Base-by-base conservation (phyloP, 257 asterid genomes). In the Fraxinus pennsylvanica region DNA sequence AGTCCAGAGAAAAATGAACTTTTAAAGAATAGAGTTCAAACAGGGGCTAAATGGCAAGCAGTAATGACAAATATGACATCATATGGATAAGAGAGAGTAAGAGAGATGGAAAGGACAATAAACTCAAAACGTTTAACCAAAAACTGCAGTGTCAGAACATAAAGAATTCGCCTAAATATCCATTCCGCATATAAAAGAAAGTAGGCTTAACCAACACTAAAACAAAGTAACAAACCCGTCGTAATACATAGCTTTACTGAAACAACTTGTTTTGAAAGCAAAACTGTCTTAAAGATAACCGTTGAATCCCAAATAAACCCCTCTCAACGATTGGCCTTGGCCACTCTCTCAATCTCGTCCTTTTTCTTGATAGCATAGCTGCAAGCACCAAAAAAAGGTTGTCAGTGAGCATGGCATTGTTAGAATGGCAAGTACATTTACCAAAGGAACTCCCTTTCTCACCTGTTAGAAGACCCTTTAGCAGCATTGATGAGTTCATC, bases 291-390 rank as follows among this genome's bases (percentile, higher is more conserved):
- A 3, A 63, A 10, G 29, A 27, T 0, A 27, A 63, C 33, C 13
- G 32, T 22, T 3, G 6, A 25, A 63, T 9, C 21, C 17, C 15
- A 27, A 63, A 22, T 27, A 63, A 63, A 27, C 69, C 69, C 12
- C 36, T 63, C 36, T 63, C 36, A 63, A 63, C 69, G 69, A n/a
- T 63, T 63, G 69, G 69, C 69, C 69, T 63, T 63, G 69, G 69
- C 69, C 17, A 63, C 69, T 32, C 69, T 63, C 69, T 63, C 69
- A 63, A 63, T 63, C 36, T 63, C 69, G 17, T 63, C 69, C n/a
- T 63, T 63, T 32, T 63, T 63, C 69, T 63, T 63, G 69, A 63
- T 63, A 12, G 69, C 69, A 63, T 63, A 63, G 69, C 69, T 63
- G 69, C 35, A 27, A 38, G 36, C 36, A 33, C 36, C 36, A 33